These are phyloP conservation scores for Pseudoperonospora humuli DNA, from an alignment of 352 stramenopile genomes.

Conservation along the genomic window DNA sequence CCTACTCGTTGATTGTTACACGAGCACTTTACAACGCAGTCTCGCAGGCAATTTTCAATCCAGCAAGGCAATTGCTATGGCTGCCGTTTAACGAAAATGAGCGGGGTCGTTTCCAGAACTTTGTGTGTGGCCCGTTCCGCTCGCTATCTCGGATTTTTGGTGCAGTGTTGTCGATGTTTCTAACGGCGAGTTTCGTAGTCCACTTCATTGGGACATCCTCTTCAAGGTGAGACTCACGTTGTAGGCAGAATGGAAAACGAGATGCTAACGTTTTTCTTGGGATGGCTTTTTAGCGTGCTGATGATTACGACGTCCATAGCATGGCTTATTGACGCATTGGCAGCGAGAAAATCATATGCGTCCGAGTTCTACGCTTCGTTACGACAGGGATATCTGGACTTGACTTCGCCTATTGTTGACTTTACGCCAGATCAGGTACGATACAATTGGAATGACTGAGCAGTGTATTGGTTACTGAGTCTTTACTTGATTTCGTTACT, in stretches of 20 bases:
- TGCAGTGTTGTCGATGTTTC: conserved; percentile 57
- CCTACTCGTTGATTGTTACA: conserved; percentile 50
- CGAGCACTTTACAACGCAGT: conserved; percentile 75
- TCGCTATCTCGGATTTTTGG: conserved; percentile 74
- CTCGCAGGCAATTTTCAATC: conserved; percentile 78
- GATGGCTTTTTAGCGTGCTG: conserved; percentile 34
- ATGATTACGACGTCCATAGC: conserved; percentile 53
- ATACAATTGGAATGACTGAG: too few species aligned
- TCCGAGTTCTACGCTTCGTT: conserved; percentile 81
- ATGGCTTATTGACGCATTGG: conserved; percentile 66
- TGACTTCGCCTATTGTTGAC: conserved; percentile 69
- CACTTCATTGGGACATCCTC: conserved; percentile 39
- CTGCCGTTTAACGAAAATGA: conserved; percentile 69
- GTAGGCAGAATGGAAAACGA: neutral
- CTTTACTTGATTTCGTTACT: conserved; percentile 1
- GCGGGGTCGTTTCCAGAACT: conserved; percentile 68
- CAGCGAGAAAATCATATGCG: conserved; percentile 74
- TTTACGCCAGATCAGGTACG: conserved; percentile 79
- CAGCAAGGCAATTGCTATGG: conserved; percentile 79
- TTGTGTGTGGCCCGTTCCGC: conserved; percentile 71
- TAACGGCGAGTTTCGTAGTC: conserved; percentile 42
- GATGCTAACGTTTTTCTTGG: too few species aligned
- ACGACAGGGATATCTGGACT: conserved; percentile 72
- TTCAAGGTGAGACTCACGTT: conserved; percentile 37
- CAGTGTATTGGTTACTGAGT: neutral